phyloP scores from a whole-genome alignment of 345 rosid genomes.

The Eucalyptus sp. region DNA sequence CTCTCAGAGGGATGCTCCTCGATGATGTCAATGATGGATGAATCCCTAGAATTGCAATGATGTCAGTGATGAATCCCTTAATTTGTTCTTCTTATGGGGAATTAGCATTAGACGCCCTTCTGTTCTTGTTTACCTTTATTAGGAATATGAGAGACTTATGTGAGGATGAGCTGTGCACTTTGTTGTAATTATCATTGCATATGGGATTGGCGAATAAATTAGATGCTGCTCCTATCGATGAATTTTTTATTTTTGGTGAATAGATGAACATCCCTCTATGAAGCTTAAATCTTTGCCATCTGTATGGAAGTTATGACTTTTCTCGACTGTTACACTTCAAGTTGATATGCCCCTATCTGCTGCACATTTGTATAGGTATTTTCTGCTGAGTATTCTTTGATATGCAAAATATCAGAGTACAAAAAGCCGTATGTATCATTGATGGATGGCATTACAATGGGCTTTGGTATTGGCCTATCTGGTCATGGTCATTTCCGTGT shows the following conservation, averaged over 20 bases:
- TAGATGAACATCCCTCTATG: not conserved
- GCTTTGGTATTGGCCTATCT: constrained; percentile 87
- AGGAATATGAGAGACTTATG: not conserved
- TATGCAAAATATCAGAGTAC: constrained; percentile 86
- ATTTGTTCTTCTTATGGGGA: not conserved
- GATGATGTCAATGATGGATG: not conserved
- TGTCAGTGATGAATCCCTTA: not conserved
- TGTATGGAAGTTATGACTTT: not conserved
- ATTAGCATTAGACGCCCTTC: constrained; percentile 1
- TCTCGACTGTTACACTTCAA: not conserved
- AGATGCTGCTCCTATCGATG: not conserved
- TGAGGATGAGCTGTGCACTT: not conserved
- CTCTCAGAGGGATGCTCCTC: not conserved
- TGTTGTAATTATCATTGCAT: not conserved
- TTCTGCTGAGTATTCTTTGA: constrained; percentile 74
- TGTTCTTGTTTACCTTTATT: not conserved
- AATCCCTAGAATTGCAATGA: not conserved
- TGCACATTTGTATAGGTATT: constrained; percentile 42
- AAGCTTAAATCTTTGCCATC: not conserved
- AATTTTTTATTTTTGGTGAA: not conserved
- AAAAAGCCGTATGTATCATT: constrained; percentile 77
- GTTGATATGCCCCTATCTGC: not conserved
- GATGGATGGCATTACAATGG: constrained; percentile 97
- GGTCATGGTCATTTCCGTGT: constrained; percentile 86
- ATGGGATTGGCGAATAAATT: not conserved